Conservation (phyloP, 805 yeast species). For the Starmerella sp. region DNA sequence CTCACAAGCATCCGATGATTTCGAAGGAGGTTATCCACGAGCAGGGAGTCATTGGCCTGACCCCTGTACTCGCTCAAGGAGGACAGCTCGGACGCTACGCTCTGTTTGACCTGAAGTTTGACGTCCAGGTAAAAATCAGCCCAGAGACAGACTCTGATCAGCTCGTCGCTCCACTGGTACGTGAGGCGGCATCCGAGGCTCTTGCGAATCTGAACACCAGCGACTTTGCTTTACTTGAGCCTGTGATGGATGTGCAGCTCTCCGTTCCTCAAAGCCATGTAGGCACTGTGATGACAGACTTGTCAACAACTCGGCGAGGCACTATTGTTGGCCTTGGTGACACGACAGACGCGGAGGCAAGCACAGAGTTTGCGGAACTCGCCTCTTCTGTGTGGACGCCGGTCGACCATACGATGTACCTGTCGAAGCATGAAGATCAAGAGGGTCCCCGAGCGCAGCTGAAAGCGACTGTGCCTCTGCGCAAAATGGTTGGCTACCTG, state of each 20-base stretch:
- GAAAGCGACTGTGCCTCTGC: slow-evolving; percentile 71
- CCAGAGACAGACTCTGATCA: slow-evolving; percentile 35
- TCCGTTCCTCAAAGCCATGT: slow-evolving; percentile 52
- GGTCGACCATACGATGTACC: slow-evolving; percentile 30
- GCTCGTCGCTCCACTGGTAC: slow-evolving; percentile 37
- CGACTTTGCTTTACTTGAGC: slow-evolving; percentile 59
- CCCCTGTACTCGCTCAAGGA: slow-evolving; percentile 36
- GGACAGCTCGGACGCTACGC: slow-evolving; percentile 37
- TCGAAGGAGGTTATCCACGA: slow-evolving; percentile 25
- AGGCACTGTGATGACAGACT: slow-evolving; percentile 76
- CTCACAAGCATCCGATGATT: slow-evolving; percentile 23
- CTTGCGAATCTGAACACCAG: slow-evolving; percentile 24
- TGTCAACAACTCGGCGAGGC: slow-evolving; percentile 70
- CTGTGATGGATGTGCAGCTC: slow-evolving; percentile 68
- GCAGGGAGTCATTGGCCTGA: slow-evolving; percentile 26
- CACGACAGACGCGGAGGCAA: slow-evolving; percentile 29
- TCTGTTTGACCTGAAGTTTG: slow-evolving; percentile 49
- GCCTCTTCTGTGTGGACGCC: slow-evolving; percentile 47
- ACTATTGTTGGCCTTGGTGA: slow-evolving; percentile 62
- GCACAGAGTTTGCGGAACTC: slow-evolving; percentile 21
- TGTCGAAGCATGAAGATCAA: slow-evolving; percentile 30
- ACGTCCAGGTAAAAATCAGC: slow-evolving; percentile 47
- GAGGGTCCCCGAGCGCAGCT: slow-evolving; percentile 32
- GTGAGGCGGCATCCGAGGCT: slow-evolving; percentile 36
- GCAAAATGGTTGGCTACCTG: slow-evolving; percentile 84